Evolutionary conservation across 1,284 basidiomycete genomes (phyloP), one percentile per base, ranked within the genome.

Genomic region (Thelephora terrestris): DNA sequence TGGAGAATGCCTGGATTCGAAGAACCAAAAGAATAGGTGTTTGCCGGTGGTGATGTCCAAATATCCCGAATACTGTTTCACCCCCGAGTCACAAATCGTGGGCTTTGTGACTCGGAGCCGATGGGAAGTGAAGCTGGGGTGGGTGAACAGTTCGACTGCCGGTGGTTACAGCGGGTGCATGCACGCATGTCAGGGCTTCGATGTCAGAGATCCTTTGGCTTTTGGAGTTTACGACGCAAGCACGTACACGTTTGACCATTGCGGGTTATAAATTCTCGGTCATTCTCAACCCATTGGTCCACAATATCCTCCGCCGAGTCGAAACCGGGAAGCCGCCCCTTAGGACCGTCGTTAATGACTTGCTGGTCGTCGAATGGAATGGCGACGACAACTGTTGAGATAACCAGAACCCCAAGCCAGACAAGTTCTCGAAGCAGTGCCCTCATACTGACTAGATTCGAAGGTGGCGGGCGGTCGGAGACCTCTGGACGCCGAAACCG

Each of bases 1-100:
- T 1, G 93, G 91, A 23, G 79, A 73, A 51, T 67, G 71, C 38
- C 91, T 75, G 2, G 83, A 79, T 68, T 94, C 91, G 58, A 92
- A 93, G 73, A 90, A 89, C 86, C 86, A 90, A 69, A 90, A 92
- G 76, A 91, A 91, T 20, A 93, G 74, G 58, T 92, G 90, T 58
- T 89, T 89, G 55, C 85, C 81, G 27, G 87, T 79, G 0, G 82
- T 79, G 52, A 95, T 80, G 61, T 96, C 92, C 37, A 97, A 75
- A 65, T 95, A 96, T 10, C 91, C 91, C 42, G 88, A 90, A 60
- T 90, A 82, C 62, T 92, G 88, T 63, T 92, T 79, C 43, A 94
- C 90, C 40, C 75, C 71, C 0, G 86, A 67, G 57, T 95, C 92
- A 57, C 93, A 96, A 20, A 95, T 64, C 27, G 75, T 71, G 10